A percentile compares a stretch with the other conserved stretches of the same genome.
These are phyloP conservation scores for Colletotrichum sublineola DNA, from an alignment of 2,329 filamentous ascomycete species.

Conservation along the genomic window DNA sequence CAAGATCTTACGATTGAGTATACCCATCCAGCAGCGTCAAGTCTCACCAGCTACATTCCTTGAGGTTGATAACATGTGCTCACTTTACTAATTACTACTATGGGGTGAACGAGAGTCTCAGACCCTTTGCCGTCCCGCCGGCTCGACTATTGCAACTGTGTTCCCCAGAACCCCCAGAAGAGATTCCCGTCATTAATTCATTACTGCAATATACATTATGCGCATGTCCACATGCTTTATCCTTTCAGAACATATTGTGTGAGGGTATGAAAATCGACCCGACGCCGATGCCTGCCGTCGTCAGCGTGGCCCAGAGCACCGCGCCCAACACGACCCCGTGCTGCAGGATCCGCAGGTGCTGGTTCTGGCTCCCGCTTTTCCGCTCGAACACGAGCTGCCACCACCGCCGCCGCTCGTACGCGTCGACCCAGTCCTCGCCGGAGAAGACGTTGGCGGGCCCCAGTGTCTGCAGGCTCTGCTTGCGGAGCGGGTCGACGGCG, in stretches of 20 bases:
- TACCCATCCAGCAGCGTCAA: neutral
- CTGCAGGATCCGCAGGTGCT: conserved; percentile 47
- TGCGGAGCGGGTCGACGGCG: conserved; percentile 44
- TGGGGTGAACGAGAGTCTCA: neutral
- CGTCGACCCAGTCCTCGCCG: conserved; percentile 45
- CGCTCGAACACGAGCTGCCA: conserved; percentile 45
- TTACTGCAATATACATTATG: conserved; percentile 1
- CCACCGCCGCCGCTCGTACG: conserved; percentile 44
- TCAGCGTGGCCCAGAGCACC: conserved; percentile 47
- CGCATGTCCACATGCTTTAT: neutral
- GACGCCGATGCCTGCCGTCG: conserved; percentile 44
- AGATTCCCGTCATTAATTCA: neutral
- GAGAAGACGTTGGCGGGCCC: conserved; percentile 46
- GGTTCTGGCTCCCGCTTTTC: conserved; percentile 45
- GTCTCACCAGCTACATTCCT: neutral
- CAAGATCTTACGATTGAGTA: neutral
- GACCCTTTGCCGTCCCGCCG: neutral
- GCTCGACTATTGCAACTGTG: neutral
- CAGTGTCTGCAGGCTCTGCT: conserved; percentile 45
- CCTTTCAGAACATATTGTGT: conserved; percentile 30
- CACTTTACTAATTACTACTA: neutral
- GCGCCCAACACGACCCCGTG: conserved; percentile 48
- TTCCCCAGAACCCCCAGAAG: neutral
- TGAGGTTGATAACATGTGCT: neutral
- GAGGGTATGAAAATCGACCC: conserved; percentile 44